Evolutionary conservation across 2,329 filamentous ascomycete species (phyloP), one percentile per base, ranked within the genome.

Genomic region (Stachybotrys echinatus): DNA sequence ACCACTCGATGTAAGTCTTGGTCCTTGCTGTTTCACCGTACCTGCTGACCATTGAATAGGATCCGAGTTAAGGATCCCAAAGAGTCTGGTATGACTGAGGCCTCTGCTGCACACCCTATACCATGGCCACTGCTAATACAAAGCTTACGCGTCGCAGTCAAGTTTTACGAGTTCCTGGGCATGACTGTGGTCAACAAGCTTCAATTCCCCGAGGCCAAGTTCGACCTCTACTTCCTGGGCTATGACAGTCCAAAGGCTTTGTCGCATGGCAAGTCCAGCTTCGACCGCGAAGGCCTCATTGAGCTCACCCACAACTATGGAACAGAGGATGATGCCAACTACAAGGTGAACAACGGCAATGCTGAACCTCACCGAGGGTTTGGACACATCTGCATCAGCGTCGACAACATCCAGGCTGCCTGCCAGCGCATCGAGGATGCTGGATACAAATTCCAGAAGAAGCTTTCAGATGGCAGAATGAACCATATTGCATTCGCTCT

Each of bases 401-500:
- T 91, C 46, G 87, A 91, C 71, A 84, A 89, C 67, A 86, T 96
- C 55, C 88, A 95, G 72, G 89, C 87, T 3, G 92, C 92, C 2
- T 97, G 94, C 75, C 76, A 91, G 74, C 81, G 92, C 50, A 80
- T 99, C 53, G 90, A 95, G 68, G 88, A 92, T 64, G 91, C 88
- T 6, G 92, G 92, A 0, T 96, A 96, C 73, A 81, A 80, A 55
- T 99, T 97, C 72, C 90, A 97, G 77, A 97, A 97, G 83, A 95
- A 89, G 72, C 75, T 97, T 50, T 83, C 83, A 0, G 92, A 97
- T 57, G 94, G 94, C 3, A 80, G 86, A 50, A 95, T 95, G 89
- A 80, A 79, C 62, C 72, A 88, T 62, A 95, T 97, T 62, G 94
- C 92, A 1, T 97, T 97, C 65, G 92, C 79, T 2, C 80, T 96